Evolutionary conservation across 768 basidiomycete species (phyloP), one percentile per base, ranked within the genome.

Genomic region (Ramaria sp.): DNA sequence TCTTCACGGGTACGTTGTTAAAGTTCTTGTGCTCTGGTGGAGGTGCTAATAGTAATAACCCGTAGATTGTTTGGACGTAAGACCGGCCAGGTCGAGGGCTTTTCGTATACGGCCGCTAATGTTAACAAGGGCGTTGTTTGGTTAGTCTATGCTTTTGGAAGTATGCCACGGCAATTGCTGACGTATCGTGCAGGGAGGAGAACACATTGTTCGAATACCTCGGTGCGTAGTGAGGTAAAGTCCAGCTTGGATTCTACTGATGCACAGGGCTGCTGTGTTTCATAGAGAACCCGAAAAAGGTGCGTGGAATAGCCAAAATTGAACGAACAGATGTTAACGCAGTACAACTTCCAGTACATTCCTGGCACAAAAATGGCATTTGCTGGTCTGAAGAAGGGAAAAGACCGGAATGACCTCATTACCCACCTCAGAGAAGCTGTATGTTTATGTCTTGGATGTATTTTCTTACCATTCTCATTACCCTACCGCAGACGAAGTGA

Each of bases 291-390:
- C 94, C 94, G 60, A 97, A 97, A 79, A 95, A 95, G 82, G 91
- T 88, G 58, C 60, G 78, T 70, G 22, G 4, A 43, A 1, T 2
- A 2, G 2, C 15, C 17, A 19, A 37, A 17, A 10, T 43, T 43
- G 17, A 43, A 2, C 9, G 10, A 37, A 10, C 9, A 13, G 3
- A 10, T 20, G 59, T 57, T 54, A 49, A 58, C 59, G 58, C 61
- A 47, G 54, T 48, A 5, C 17, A 24, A 37, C 34, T 13, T 10
- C 10, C 13, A 37, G 88, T 93, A 92, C 75, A 94, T 94, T 63
- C 91, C 91, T 39, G 93, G 94, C 49, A 96, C 94, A 51, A 96
- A 95, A 78, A 97, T 97, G 94, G 94, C 93, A 58, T 97, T 96
- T 65, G 92, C 93, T 62, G 95, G 95, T 66, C 74, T 98, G 70